These are phyloP conservation scores for Scopulariopsis brevicaulis DNA, from an alignment of 2,329 filamentous ascomycete genomes.

Conservation along the genomic window DNA sequence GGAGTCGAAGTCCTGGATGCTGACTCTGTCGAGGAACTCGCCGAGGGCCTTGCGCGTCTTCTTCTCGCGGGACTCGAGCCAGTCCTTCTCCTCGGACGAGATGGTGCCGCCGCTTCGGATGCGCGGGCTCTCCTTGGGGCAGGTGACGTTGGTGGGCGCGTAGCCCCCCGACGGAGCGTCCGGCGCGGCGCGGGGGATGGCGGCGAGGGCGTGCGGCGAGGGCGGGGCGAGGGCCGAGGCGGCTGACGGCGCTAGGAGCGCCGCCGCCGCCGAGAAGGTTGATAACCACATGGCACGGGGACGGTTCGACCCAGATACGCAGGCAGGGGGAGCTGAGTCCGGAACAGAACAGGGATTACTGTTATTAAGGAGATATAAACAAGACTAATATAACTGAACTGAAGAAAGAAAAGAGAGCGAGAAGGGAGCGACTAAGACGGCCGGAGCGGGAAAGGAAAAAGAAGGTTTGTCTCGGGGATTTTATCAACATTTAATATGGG, in stretches of 20 bases:
- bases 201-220: neutral
- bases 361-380: too few relatives aligned
- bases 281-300: conserved; percentile 5
- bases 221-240: conserved; percentile 2
- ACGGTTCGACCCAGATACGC: neutral
- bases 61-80: conserved; percentile 60
- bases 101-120: conserved; percentile 50
- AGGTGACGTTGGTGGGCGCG: conserved; percentile 54
- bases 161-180: conserved; percentile 48
- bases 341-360: neutral
- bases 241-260: conserved; percentile 2
- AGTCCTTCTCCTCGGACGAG: conserved; percentile 59
- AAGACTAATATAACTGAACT: too few relatives aligned
- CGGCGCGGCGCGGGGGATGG: conserved; percentile 18
- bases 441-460: neutral
- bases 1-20: conserved; percentile 72
- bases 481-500: too few relatives aligned
- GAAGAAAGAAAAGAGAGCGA: neutral
- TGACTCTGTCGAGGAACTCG: conserved; percentile 58
- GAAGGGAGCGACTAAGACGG: neutral
- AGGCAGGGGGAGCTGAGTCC: neutral
- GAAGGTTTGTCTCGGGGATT: neutral
- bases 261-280: neutral
- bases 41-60: conserved; percentile 67
- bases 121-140: conserved; percentile 56